phyloP scores from a whole-genome alignment of 2,329 filamentous ascomycete genomes.

The Pestalotiopsis sp. region DNA sequence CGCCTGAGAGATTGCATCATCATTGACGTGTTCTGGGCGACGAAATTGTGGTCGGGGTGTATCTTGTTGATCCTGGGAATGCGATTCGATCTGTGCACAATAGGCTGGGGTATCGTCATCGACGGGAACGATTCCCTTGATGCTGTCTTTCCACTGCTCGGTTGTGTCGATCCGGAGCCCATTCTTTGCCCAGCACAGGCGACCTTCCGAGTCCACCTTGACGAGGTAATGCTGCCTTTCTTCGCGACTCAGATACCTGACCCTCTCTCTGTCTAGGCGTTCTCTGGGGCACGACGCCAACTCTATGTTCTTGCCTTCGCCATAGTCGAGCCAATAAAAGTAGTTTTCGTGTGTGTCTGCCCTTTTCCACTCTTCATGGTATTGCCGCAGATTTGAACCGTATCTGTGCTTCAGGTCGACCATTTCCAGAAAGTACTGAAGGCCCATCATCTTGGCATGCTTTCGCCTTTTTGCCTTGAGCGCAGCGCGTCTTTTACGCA shows the following conservation, averaged over 20 bases:
- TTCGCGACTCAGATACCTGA: slow-evolving; percentile 82
- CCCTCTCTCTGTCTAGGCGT: slow-evolving; percentile 74
- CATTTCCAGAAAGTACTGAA: slow-evolving; percentile 87
- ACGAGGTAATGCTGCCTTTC: slow-evolving; percentile 83
- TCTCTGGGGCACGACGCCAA: slow-evolving; percentile 73
- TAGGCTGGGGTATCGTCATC: slow-evolving; percentile 63
- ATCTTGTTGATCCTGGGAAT: slow-evolving; percentile 30
- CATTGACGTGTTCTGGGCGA: slow-evolving; percentile 21
- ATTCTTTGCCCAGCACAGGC: slow-evolving; percentile 87
- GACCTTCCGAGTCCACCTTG: slow-evolving; percentile 71
- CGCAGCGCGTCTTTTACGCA: slow-evolving; percentile 44
- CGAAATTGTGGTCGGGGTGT: slow-evolving; percentile 25
- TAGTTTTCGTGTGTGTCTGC: slow-evolving; percentile 81
- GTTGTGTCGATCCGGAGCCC: slow-evolving; percentile 76
- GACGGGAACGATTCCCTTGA: slow-evolving; percentile 70
- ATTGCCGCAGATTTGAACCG: slow-evolving; percentile 78
- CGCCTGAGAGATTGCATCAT: slow-evolving; percentile 17
- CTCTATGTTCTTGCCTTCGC: slow-evolving; percentile 72
- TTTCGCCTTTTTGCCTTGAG: slow-evolving; percentile 61
- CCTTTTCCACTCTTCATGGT: slow-evolving; percentile 84
- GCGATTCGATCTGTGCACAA: slow-evolving; percentile 33
- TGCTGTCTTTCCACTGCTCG: slow-evolving; percentile 75
- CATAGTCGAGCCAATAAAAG: slow-evolving; percentile 91
- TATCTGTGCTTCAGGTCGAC: slow-evolving; percentile 86
- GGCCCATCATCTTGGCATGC: slow-evolving; percentile 77